Base-by-base conservation (phyloP, 1,139 yeast species). In the Arxiozyma bovina region DNA sequence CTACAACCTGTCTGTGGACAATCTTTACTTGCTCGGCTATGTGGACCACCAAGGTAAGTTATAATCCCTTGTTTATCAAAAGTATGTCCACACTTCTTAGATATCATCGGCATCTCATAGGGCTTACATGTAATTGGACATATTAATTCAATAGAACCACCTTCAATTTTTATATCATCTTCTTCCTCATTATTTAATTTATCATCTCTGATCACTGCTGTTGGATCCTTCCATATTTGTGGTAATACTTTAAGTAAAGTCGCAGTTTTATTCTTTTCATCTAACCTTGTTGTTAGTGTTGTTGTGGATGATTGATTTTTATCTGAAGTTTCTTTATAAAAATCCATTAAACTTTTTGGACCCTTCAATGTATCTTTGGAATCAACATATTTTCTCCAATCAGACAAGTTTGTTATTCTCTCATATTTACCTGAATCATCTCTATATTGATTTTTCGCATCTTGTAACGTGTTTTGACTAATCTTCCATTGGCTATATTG, bases 71-170 rank as follows among this genome's bases (percentile, higher is more conserved):
- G 70, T 51, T 72, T 70, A 58, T 85, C 91, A 63, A 76, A 85
- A 0, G 80, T 79, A 67, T 86, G 94, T 1, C 73, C 73, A 67
- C 94, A 86, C 45, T 63, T 67, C 41, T 63, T 69, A 5, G 85
- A 80, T 27, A 72, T 75, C 61, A 79, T 73, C 1, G 94, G 93
- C 2, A 70, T 69, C 34, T 65, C 71, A 65, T 78, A 83, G 45
- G 71, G 67, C 55, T 76, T 73, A 58, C 78, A 67, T 0, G 89
- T 80, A 15, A 85, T 73, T 0, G 93, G 91, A 65, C 89, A 88
- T 45, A 74, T 76, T 54, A 86, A 67, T 47, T 83, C 80, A 21
- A 86, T 73, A 52, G 73, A 79, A 43, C 93, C 93, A 52, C 93
- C 94, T 3, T 80, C 80, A 5, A 85, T 77, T 47, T 76, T 78